phyloP scores from a whole-genome alignment of 2,329 filamentous ascomycete species.

The Alternaria brassicae region DNA sequence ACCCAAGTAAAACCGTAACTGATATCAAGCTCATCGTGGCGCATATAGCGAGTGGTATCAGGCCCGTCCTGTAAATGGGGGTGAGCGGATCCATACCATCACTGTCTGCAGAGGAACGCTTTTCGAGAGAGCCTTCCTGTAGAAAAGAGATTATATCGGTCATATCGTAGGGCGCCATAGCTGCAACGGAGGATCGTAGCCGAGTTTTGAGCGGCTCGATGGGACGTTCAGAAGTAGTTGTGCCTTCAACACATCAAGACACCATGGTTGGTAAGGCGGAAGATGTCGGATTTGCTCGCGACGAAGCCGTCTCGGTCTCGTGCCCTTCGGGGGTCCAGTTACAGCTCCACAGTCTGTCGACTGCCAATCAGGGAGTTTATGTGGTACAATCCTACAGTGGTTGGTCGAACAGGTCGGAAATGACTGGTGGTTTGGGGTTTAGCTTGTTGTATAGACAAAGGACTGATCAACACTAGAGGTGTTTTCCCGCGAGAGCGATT shows the following conservation, averaged over 20 bases:
- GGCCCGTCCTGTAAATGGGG: constrained; percentile 46
- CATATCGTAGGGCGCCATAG: constrained; percentile 17
- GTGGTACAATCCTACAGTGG: background rate
- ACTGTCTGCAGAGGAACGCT: constrained; percentile 38
- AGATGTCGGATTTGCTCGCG: constrained; percentile 5
- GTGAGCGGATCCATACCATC: constrained; percentile 45
- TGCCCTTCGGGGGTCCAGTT: constrained; percentile 6
- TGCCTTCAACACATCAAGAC: constrained; percentile 21
- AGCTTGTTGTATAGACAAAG: constrained; percentile 8
- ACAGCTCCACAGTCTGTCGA: constrained; percentile 4
- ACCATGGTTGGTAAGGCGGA: constrained; percentile 23
- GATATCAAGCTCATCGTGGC: constrained; percentile 58
- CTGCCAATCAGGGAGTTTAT: background rate
- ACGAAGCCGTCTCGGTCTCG: constrained; percentile 4
- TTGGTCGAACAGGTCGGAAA: constrained; percentile 2
- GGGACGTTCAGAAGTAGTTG: constrained; percentile 9
- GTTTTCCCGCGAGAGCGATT: constrained; percentile 9
- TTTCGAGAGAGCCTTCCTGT: constrained; percentile 19
- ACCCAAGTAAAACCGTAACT: constrained; percentile 53
- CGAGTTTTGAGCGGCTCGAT: background rate
- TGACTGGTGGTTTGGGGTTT: constrained; percentile 1
- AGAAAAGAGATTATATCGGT: constrained; percentile 17
- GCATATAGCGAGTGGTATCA: constrained; percentile 57
- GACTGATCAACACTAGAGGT: constrained; percentile 11
- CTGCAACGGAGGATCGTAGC: constrained; percentile 1